Base-by-base conservation (phyloP, 495 filamentous ascomycete species). In the Podospora didyma region DNA sequence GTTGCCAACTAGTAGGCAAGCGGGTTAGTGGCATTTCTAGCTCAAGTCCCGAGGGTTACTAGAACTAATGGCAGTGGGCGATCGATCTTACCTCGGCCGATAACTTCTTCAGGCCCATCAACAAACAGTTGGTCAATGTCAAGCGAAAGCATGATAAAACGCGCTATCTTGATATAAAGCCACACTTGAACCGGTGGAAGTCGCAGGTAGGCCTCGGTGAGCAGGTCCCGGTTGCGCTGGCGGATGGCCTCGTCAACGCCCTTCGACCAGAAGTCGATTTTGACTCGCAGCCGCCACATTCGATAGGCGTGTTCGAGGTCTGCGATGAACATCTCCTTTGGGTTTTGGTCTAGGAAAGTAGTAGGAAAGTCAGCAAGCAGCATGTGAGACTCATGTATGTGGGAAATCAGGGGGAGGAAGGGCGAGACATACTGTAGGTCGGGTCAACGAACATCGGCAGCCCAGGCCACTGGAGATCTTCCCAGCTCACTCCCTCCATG, bases 231-330 rank as follows among this genome's bases (percentile, higher is more conserved):
- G 39, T 65, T 66, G 5, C 56, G 51, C 39, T 56, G 49, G n/a
- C 64, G 62, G 46, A 60, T 65, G 3, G 2, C 12, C 9, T 65
- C 63, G 19, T 63, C 57, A 3, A 64, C 35, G 4, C 69, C 66
- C 2, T 45, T 16, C 2, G 64, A 65, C 52, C 52, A 60, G 12
- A 52, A 45, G 50, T 69, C 67, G 22, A 65, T 54, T 44, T 67
- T 63, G 39, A 69, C 46, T 24, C 66, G 31, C 21, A 58, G 52
- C 11, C 7, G 44, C 47, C 54, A 50, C 61, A 69, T 63, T 28
- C 46, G 23, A n/a, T 24, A 1, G 1, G 37, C 52, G 19, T 66
- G 55, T 1, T 54, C 19, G 3, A 55, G 7, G 42, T 65, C 65
- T 0, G 51, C 55, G 5, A 58, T 37, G 28, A 20, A 6, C 23